Evolutionary conservation across 495 filamentous ascomycete genomes (phyloP).

Genomic region (Darksidea phi): DNA sequence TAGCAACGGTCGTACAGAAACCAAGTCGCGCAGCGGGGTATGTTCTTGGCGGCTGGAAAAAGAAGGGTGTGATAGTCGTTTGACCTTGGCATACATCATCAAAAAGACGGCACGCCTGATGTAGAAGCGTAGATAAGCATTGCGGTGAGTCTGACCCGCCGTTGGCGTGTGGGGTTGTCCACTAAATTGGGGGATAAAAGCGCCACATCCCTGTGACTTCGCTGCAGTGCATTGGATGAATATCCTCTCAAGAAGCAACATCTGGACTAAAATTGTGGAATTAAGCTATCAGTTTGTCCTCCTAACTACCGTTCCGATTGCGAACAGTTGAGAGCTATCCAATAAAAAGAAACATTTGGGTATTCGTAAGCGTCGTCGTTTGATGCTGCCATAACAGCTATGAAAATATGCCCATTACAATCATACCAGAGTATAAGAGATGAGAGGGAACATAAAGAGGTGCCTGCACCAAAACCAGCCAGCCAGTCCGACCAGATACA

Average conservation of each 20-base stretch:
- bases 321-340: neutral
- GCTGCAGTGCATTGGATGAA: no score
- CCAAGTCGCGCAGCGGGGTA: constrained; percentile 15
- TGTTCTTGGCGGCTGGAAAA: constrained; percentile 14
- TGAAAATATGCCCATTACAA: neutral
- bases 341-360: no score
- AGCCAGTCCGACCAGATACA: neutral
- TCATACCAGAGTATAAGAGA: neutral
- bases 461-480: neutral
- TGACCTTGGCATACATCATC: constrained; percentile 25
- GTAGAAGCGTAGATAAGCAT: constrained; percentile 12
- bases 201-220: no score
- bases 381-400: neutral
- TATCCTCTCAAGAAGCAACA: neutral
- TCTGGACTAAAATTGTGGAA: neutral
- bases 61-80: neutral
- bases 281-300: neutral
- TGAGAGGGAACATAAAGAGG: neutral
- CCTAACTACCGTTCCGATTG: neutral
- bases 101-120: neutral
- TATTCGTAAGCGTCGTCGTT: no score
- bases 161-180: no score
- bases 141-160: no score
- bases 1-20: constrained; percentile 15
- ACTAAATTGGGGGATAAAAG: no score